Conservation (phyloP, 768 basidiomycete genomes). For the Tulasnella sp. region DNA sequence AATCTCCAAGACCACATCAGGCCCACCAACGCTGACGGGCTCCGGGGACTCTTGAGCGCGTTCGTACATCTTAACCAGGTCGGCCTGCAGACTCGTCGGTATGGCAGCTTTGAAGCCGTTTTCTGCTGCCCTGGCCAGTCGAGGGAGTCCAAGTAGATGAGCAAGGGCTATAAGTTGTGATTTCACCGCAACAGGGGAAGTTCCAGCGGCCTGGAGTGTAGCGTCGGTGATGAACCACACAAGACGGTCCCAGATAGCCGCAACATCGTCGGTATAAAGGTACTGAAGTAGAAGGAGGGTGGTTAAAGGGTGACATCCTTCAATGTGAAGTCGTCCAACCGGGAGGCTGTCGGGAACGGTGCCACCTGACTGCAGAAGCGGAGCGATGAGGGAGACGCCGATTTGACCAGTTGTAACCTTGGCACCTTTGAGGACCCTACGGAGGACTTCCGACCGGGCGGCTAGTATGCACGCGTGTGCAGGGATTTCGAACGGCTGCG, state of each 20-base stretch:
- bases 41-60: constrained; percentile 13
- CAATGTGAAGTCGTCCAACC: constrained; percentile 30
- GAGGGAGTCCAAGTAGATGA: constrained; percentile 42
- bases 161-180: constrained; percentile 50
- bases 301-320: constrained; percentile 49
- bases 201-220: constrained; percentile 31
- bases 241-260: constrained; percentile 75
- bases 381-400: constrained; percentile 1
- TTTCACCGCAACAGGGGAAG: constrained; percentile 41
- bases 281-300: constrained; percentile 68
- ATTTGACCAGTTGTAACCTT: neutral
- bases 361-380: neutral
- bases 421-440: constrained; percentile 2
- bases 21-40: neutral
- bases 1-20: constrained; percentile 60
- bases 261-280: constrained; percentile 74
- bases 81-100: constrained; percentile 35
- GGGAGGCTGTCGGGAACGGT: constrained; percentile 5
- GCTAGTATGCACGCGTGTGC: constrained; percentile 20
- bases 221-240: constrained; percentile 36
- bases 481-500: constrained; percentile 15
- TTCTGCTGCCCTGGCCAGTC: constrained; percentile 43
- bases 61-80: constrained; percentile 42
- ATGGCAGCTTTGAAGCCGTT: constrained; percentile 47
- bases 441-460: constrained; percentile 14